These are phyloP conservation scores for Bruguiera sexangula DNA, from an alignment of 345 rosid species.

Conservation along the genomic window DNA sequence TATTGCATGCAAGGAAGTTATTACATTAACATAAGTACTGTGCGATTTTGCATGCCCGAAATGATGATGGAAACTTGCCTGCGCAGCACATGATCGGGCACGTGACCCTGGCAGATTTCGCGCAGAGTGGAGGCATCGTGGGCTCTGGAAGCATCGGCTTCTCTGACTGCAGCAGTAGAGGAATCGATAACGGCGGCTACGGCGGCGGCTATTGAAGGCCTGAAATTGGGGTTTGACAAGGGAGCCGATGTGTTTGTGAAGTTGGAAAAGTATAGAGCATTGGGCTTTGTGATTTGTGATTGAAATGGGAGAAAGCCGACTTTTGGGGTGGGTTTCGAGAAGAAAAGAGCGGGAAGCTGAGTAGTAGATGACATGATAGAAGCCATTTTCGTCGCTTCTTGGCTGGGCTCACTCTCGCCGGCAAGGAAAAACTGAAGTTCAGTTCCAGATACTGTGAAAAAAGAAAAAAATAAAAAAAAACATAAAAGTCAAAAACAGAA, in stretches of 20 bases:
- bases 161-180: conserved; percentile 5
- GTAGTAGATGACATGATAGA: conserved; percentile 4
- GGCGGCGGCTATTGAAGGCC: conserved; percentile 12
- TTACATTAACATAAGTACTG: too few species aligned
- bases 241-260: neutral
- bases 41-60: neutral
- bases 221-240: conserved; percentile 6
- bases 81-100: conserved; percentile 44
- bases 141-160: neutral
- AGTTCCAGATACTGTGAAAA: neutral
- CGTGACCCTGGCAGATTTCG: conserved; percentile 45
- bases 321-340: neutral
- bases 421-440: neutral
- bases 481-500: neutral
- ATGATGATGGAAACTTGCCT: conserved; percentile 32
- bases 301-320: neutral
- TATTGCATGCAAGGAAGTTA: neutral
- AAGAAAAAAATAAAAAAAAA: neutral
- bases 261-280: neutral
- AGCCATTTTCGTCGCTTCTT: conserved; percentile 1
- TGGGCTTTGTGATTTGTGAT: neutral
- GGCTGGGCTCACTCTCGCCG: neutral
- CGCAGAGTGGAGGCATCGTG: conserved; percentile 27
- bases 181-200: conserved; percentile 8
- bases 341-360: neutral